A percentile compares a stretch with the other conserved stretches of the same genome.
Evolutionary conservation across 441 rosid genomes (phyloP).

Genomic region (Sinapis alba): DNA sequence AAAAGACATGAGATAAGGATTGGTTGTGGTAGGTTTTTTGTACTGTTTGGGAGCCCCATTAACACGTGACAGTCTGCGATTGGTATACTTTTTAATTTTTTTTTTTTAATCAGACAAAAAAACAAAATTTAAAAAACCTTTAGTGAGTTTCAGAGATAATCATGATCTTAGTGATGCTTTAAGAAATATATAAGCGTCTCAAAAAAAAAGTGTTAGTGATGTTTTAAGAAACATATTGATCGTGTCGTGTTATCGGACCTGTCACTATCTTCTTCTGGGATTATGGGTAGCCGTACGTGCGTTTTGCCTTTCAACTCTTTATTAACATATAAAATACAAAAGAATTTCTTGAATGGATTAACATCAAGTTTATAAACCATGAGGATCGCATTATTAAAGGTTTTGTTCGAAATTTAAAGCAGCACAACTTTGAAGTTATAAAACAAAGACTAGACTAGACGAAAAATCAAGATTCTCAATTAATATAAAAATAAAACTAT

Average conservation of each 20-base stretch:
- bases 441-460: not conserved
- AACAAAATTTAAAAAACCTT: too few relatives aligned
- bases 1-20: too few relatives aligned
- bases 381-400: conserved; percentile 1
- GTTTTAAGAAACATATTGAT: conserved; percentile 26
- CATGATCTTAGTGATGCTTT: too few relatives aligned
- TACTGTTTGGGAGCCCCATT: too few relatives aligned
- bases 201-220: too few relatives aligned
- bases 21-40: too few relatives aligned
- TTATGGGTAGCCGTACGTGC: conserved; percentile 44
- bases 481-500: not conserved
- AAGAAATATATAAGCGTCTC: too few relatives aligned
- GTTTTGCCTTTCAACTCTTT: conserved; percentile 21
- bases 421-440: not conserved
- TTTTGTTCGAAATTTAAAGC: not conserved
- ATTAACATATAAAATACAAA: not conserved
- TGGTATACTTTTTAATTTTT: too few relatives aligned
- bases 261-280: conserved; percentile 37
- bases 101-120: too few relatives aligned
- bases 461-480: not conserved
- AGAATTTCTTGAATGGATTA: not conserved
- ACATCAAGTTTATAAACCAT: conserved; percentile 14
- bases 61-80: too few relatives aligned
- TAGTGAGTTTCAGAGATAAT: too few relatives aligned
- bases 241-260: conserved; percentile 32